These are phyloP conservation scores for Penicillium brasilianum DNA, from an alignment of 2,329 filamentous ascomycete species.

Conservation along the genomic window DNA sequence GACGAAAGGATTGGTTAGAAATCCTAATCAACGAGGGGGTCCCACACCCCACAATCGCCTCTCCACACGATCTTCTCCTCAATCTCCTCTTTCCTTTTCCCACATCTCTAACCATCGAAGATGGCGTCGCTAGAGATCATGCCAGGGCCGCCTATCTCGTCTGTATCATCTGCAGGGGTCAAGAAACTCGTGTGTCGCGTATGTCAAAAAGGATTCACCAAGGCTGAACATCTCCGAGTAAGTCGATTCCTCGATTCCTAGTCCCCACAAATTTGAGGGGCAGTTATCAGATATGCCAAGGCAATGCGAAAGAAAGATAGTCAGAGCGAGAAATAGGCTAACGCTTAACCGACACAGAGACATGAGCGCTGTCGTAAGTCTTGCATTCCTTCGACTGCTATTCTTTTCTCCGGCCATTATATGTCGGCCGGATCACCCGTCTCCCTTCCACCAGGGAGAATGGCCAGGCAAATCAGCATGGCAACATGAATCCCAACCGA, in stretches of 20 bases:
- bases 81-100: slow-evolving; percentile 4
- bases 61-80: slow-evolving; percentile 21
- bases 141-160: slow-evolving; percentile 11
- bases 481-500: not conserved
- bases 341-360: slow-evolving; percentile 37
- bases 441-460: not conserved
- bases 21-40: slow-evolving; percentile 8
- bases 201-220: slow-evolving; percentile 50
- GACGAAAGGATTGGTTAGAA: not conserved
- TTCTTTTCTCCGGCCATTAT: not conserved
- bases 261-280: slow-evolving; percentile 23
- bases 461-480: not conserved
- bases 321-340: slow-evolving; percentile 10
- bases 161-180: slow-evolving; percentile 17
- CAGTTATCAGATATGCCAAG: slow-evolving; percentile 11
- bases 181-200: slow-evolving; percentile 45
- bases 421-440: not conserved
- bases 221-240: slow-evolving; percentile 50
- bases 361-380: slow-evolving; percentile 51
- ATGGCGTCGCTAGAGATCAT: slow-evolving; percentile 21
- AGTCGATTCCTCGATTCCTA: slow-evolving; percentile 13
- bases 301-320: not conserved
- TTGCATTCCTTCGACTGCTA: not conserved
- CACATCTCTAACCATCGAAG: slow-evolving; percentile 7
- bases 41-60: slow-evolving; percentile 34